These are phyloP conservation scores for Apiotrichum sp. DNA, from an alignment of 1,284 basidiomycete species.

Conservation along the genomic window DNA sequence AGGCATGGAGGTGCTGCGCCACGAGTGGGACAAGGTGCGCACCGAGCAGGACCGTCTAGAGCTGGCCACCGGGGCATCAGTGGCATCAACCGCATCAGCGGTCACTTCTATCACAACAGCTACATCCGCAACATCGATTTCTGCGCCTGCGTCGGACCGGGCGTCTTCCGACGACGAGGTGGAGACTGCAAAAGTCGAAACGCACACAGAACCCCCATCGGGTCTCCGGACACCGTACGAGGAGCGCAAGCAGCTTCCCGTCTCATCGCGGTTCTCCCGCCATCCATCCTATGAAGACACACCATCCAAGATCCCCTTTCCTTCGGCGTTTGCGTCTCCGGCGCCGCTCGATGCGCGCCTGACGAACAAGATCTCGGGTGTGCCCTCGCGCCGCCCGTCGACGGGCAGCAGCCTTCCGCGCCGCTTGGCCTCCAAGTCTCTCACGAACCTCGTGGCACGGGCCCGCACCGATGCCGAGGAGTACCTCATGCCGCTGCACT, in stretches of 20 bases:
- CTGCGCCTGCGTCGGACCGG: background rate
- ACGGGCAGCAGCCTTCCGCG: background rate
- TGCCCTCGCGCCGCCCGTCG: background rate
- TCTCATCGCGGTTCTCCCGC: constrained; percentile 18
- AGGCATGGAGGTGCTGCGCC: constrained; percentile 55
- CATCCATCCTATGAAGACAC: constrained; percentile 36
- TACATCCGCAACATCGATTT: background rate
- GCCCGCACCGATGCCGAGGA: constrained; percentile 26
- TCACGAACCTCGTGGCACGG: constrained; percentile 35
- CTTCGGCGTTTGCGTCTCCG: constrained; percentile 11
- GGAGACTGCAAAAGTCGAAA: background rate
- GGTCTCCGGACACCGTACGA: constrained; percentile 27
- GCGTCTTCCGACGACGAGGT: background rate
- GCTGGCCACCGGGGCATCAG: constrained; percentile 19
- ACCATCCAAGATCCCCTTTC: constrained; percentile 42
- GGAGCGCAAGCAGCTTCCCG: constrained; percentile 31
- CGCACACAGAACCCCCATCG: background rate
- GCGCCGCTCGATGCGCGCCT: constrained; percentile 8
- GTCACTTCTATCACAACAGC: background rate
- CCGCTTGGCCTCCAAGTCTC: constrained; percentile 31
- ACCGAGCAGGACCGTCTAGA: constrained; percentile 53
- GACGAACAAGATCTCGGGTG: constrained; percentile 5
- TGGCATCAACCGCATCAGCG: background rate
- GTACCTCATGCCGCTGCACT: background rate
- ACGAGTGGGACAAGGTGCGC: constrained; percentile 50